Conservation (phyloP, 2,329 filamentous ascomycete species). For the Hypoxylon sp. region DNA sequence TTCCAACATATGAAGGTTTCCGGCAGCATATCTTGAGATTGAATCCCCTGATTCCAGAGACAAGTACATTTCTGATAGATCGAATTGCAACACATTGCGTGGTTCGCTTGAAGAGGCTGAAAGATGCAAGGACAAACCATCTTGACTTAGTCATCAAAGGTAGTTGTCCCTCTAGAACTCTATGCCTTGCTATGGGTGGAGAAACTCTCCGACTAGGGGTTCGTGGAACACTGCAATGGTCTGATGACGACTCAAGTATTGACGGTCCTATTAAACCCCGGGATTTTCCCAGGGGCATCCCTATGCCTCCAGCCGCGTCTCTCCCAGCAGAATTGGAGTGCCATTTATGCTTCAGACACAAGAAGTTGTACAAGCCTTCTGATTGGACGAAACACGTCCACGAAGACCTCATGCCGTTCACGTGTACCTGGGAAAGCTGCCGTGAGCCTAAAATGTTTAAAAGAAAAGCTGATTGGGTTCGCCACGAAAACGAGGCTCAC, state of each 20-base stretch:
- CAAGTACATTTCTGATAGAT: not conserved
- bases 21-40: not conserved
- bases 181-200: not conserved
- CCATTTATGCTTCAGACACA: not conserved
- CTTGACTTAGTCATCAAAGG: not conserved
- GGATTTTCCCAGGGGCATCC: not conserved
- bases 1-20: conserved; percentile 5
- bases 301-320: not conserved
- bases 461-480: conserved; percentile 6
- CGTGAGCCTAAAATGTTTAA: not conserved
- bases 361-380: conserved; percentile 1
- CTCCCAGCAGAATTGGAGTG: not conserved
- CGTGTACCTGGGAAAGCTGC: not conserved
- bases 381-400: conserved; percentile 7
- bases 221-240: not conserved
- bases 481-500: conserved; percentile 10
- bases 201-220: not conserved
- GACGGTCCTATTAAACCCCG: not conserved
- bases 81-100: not conserved
- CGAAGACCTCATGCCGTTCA: not conserved
- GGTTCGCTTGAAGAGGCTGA: not conserved
- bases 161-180: not conserved
- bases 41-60: not conserved
- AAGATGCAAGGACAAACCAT: not conserved
- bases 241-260: no score